Evolutionary conservation across 495 filamentous ascomycete genomes (phyloP).

Genomic region (Penicillium coprophilum): DNA sequence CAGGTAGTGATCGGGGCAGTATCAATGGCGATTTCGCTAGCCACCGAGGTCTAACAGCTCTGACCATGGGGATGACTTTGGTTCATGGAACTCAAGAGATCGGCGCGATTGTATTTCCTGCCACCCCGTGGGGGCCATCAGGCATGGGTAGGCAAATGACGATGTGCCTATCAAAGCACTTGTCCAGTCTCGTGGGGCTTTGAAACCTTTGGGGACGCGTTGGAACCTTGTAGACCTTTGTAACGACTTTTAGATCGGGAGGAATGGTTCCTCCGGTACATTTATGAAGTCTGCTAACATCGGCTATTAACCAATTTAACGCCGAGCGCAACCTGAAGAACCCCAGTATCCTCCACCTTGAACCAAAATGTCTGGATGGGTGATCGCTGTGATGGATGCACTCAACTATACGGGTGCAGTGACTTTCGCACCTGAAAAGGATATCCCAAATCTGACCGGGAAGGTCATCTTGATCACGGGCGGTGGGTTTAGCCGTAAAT

Average conservation of each 20-base stretch:
- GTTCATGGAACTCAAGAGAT: too few relatives aligned
- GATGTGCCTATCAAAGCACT: too few relatives aligned
- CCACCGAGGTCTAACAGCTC: too few relatives aligned
- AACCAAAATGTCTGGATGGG: constrained; percentile 25
- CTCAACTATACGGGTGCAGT: constrained; percentile 31
- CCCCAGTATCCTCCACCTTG: background rate
- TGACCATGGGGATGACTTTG: too few relatives aligned
- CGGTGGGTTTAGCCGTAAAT: constrained; percentile 38
- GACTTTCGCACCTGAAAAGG: constrained; percentile 40
- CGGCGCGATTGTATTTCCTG: too few relatives aligned
- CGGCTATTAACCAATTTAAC: constrained; percentile 7
- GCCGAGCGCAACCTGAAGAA: background rate
- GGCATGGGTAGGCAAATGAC: too few relatives aligned
- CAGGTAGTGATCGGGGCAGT: background rate
- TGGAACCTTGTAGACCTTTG: too few relatives aligned
- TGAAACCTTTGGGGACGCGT: too few relatives aligned
- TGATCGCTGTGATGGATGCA: constrained; percentile 23
- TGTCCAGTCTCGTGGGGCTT: too few relatives aligned
- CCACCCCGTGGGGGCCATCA: too few relatives aligned
- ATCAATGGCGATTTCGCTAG: too few relatives aligned
- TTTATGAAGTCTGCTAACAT: background rate
- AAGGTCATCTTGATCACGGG: constrained; percentile 59
- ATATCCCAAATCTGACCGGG: constrained; percentile 52
- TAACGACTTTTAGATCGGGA: background rate
- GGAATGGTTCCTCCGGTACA: background rate